Conservation (phyloP, 345 rosid species). For the Lepidium africanum region DNA sequence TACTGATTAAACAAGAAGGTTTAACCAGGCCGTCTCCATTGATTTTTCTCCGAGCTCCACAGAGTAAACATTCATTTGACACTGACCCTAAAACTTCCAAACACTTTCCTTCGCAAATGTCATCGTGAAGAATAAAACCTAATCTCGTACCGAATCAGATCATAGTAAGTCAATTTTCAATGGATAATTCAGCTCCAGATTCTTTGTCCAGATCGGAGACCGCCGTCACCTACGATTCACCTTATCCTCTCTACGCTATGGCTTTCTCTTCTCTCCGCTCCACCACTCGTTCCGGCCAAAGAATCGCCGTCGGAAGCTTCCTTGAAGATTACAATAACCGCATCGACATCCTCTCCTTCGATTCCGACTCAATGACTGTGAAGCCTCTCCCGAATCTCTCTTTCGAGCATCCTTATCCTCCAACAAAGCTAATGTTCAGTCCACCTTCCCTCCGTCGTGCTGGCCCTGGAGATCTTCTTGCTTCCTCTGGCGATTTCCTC, state of each 20-base stretch:
- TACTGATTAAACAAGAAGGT: background rate
- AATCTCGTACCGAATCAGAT: background rate
- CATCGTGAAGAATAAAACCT: background rate
- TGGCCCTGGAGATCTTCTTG: slow-evolving; percentile 42
- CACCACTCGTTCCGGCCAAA: slow-evolving; percentile 26
- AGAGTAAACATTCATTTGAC: background rate
- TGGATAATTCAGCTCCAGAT: slow-evolving; percentile 83
- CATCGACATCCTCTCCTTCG: slow-evolving; percentile 75
- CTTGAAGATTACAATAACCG: slow-evolving; percentile 77
- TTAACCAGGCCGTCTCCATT: background rate
- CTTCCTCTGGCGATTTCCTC: slow-evolving; percentile 76
- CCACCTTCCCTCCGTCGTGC: slow-evolving; percentile 40
- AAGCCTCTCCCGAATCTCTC: slow-evolving; percentile 49
- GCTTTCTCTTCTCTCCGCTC: slow-evolving; percentile 51
- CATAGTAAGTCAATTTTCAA: slow-evolving; percentile 7
- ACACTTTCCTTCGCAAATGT: background rate
- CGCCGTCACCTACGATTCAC: slow-evolving; percentile 76
- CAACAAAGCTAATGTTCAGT: slow-evolving; percentile 75
- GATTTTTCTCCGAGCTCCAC: background rate
- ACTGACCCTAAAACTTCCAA: background rate
- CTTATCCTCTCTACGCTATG: slow-evolving; percentile 79
- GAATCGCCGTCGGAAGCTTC: slow-evolving; percentile 88
- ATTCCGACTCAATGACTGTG: slow-evolving; percentile 58
- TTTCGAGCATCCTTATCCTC: slow-evolving; percentile 72
- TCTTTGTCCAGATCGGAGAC: slow-evolving; percentile 66